Evolutionary conservation across 2,329 filamentous ascomycete species (phyloP).

Genomic region (Cladophialophora exuberans): DNA sequence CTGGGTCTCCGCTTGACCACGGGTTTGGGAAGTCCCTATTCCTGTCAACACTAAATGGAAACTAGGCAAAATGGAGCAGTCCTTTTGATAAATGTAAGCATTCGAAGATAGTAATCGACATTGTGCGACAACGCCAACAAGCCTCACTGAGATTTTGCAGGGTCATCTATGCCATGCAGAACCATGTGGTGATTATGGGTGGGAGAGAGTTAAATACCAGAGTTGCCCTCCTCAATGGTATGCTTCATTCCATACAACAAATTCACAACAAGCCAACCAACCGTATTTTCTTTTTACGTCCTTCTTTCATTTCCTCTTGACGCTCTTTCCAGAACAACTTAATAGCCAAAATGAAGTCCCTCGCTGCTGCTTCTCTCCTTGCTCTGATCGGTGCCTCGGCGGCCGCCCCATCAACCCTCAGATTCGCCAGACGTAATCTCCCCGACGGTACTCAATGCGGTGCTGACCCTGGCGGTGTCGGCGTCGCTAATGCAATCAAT

Average conservation of each 20-base stretch:
- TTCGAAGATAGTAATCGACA: background rate
- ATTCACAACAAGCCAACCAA: background rate
- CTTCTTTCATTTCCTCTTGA: background rate
- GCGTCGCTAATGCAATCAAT: conserved; percentile 16
- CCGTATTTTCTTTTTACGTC: background rate
- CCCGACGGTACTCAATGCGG: conserved; percentile 15
- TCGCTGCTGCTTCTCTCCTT: conserved; percentile 17
- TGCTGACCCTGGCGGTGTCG: conserved; percentile 7
- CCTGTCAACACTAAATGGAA: conserved; percentile 1
- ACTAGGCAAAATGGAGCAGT: too few species aligned
- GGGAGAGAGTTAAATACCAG: background rate
- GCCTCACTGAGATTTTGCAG: too few species aligned
- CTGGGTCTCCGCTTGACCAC: too few species aligned
- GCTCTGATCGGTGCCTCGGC: conserved; percentile 14
- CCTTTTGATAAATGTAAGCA: background rate
- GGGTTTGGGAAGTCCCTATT: background rate
- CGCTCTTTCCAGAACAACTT: background rate
- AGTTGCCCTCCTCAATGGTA: background rate
- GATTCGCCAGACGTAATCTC: conserved; percentile 20
- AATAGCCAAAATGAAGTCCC: conserved; percentile 15
- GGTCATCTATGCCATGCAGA: too few species aligned
- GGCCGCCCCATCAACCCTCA: conserved; percentile 12
- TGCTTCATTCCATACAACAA: background rate
- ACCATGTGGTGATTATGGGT: too few species aligned
- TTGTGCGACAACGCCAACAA: too few species aligned